Evolutionary conservation across 139 green algal genomes (phyloP), one percentile per base, ranked within the genome.

Genomic region (Chlorella sorokiniana): DNA sequence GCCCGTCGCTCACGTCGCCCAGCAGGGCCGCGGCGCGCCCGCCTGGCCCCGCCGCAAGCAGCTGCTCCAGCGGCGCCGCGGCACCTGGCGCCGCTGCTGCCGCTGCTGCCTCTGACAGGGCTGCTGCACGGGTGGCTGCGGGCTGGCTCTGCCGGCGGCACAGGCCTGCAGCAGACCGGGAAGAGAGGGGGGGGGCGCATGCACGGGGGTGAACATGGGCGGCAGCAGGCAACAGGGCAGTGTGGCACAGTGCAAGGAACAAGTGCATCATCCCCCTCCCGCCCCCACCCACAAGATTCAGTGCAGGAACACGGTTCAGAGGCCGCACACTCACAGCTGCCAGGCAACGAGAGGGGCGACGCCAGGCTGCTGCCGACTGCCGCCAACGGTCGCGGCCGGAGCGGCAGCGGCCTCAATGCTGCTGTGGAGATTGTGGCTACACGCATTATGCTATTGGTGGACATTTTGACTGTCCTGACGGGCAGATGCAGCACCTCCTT

Each of bases 1-100:
- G 87, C 0, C 94, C 95, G 64, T 98, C 93, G 18, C 81, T 76
- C 18, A 97, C 29, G 20, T 90, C 85, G 29, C 25, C 65, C 16
- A 89, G 20, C 38, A 69, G 64, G 69, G 33, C 51, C 18, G 63
- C 59, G 6, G 33, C 38, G 71, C 59, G 38, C 6, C 29, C 70
- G 69, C 56, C 48, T 68, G 40, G 75, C 8, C 4, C 33, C 18
- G 61, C 16, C 8, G 65, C 41, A 51, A 69, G 42, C 38, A 65
- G 73, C 74, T 31, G n/a, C 0, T 61, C 81, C 1, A 35, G 75
- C 71, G 48, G 45, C 33, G 37, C 25, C 37, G 33, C 52, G 6
- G 73, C 54, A 35, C 33, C 40, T 31, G 27, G 40, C 41, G 65
- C 78, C 48, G 78, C 65, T 69, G 78, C 72, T 27, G 70, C 70